phyloP scores from a whole-genome alignment of 192 early-diverging fungal genomes.

The Phycomyces blakesleeanus region DNA sequence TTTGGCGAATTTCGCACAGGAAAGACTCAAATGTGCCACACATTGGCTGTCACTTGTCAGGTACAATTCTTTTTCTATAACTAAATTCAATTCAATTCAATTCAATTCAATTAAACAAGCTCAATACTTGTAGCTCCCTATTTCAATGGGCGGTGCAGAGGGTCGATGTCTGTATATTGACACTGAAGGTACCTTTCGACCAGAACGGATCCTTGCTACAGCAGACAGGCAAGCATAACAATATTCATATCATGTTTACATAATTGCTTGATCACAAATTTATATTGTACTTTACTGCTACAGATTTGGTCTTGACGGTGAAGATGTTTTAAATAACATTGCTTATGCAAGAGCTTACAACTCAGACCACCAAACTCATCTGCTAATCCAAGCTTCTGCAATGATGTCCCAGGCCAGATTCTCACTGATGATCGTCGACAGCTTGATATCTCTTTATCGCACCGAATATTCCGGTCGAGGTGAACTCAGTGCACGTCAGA shows the following conservation, averaged over 20 bases:
- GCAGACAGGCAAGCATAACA: constrained; percentile 57
- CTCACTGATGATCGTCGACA: constrained; percentile 85
- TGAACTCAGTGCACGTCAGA: constrained; percentile 91
- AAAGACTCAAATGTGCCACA: constrained; percentile 96
- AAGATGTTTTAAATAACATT: constrained; percentile 91
- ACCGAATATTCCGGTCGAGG: constrained; percentile 97
- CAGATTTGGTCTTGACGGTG: constrained; percentile 63
- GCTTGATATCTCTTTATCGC: constrained; percentile 87
- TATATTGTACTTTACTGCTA: no score
- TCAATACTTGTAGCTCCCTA: constrained; percentile 77
- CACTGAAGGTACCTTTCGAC: constrained; percentile 96
- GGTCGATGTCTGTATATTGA: constrained; percentile 97
- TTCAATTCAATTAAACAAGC: no score
- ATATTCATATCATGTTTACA: not conserved
- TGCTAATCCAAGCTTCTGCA: constrained; percentile 78
- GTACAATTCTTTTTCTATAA: no score
- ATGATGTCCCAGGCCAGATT: constrained; percentile 90
- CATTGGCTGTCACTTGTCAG: constrained; percentile 93
- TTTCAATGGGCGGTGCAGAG: constrained; percentile 85
- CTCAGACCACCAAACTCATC: constrained; percentile 87
- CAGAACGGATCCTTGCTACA: constrained; percentile 78
- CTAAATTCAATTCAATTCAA: no score
- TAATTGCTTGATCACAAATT: no score
- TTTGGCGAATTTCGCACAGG: constrained; percentile 99
- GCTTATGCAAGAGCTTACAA: constrained; percentile 93